These are phyloP conservation scores for Penicillium sp. DNA, from an alignment of 2,329 filamentous ascomycete genomes.

Conservation along the genomic window DNA sequence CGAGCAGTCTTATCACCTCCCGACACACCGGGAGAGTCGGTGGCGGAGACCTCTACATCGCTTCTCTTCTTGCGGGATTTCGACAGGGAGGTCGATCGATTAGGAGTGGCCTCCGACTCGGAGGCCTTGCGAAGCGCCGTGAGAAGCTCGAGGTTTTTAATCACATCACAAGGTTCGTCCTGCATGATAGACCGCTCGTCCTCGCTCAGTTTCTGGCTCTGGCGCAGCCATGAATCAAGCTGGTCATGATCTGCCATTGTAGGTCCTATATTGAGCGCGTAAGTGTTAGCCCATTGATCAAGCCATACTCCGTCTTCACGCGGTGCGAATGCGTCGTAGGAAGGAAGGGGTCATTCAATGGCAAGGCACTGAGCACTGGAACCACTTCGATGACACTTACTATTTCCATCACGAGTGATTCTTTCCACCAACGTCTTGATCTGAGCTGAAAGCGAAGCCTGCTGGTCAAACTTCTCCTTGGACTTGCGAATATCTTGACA, in stretches of 20 bases:
- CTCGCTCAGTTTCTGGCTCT: constrained; percentile 44
- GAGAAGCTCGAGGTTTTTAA: constrained; percentile 47
- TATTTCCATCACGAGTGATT: constrained; percentile 39
- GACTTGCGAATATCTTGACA: constrained; percentile 40
- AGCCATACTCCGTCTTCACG: constrained; percentile 1
- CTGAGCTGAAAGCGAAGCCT: constrained; percentile 36
- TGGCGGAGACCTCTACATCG: constrained; percentile 41
- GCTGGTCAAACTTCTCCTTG: constrained; percentile 42
- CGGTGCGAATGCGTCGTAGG: not conserved
- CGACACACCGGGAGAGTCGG: constrained; percentile 44
- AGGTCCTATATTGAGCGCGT: constrained; percentile 24
- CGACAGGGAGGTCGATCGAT: constrained; percentile 33
- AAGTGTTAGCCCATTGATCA: constrained; percentile 13
- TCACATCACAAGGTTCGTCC: constrained; percentile 47
- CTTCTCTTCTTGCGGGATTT: constrained; percentile 46
- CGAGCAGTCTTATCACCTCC: constrained; percentile 42
- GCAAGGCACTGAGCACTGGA: too few species aligned
- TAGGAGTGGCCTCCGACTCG: constrained; percentile 41
- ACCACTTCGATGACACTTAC: constrained; percentile 29
- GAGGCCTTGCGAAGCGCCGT: constrained; percentile 46
- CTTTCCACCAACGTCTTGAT: constrained; percentile 42
- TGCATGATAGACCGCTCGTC: constrained; percentile 45
- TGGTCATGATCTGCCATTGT: constrained; percentile 40
- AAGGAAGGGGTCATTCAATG: not conserved
- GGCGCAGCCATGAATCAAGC: constrained; percentile 44